Percentiles rank a stretch among this genome's conserved stretches.
Conservation (phyloP, 306 rosid genomes). For the Vigna unguiculata region DNA sequence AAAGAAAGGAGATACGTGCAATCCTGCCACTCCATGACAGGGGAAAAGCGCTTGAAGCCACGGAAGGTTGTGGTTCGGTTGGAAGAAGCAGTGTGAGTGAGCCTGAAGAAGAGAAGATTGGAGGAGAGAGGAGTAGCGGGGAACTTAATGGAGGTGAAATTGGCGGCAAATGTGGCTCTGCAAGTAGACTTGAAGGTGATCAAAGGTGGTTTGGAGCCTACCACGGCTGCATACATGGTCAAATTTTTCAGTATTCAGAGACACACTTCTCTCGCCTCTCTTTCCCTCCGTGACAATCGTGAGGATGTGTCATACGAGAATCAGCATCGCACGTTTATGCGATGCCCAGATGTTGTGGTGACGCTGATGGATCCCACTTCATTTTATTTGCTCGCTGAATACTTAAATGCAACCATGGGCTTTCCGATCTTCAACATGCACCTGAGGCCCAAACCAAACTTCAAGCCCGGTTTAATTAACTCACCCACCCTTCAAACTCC, state of each 20-base stretch:
- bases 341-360: background rate
- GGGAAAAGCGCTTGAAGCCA: slow-evolving; percentile 55
- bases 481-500: too few species aligned
- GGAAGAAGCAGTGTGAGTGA: slow-evolving; percentile 45
- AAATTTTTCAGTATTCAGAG: background rate
- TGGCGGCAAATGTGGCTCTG: slow-evolving; percentile 40
- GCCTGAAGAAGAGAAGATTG: slow-evolving; percentile 48
- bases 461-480: too few species aligned
- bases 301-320: background rate
- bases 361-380: slow-evolving; percentile 17
- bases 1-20: slow-evolving; percentile 65
- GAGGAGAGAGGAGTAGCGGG: slow-evolving; percentile 49
- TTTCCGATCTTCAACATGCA: background rate
- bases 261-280: background rate
- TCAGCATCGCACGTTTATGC: slow-evolving; percentile 25
- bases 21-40: slow-evolving; percentile 98
- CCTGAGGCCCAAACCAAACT: too few species aligned
- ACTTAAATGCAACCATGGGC: slow-evolving; percentile 18
- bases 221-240: slow-evolving; percentile 57
- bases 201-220: slow-evolving; percentile 32
- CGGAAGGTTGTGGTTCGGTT: slow-evolving; percentile 51
- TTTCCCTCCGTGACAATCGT: background rate
- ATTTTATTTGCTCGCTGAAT: background rate
- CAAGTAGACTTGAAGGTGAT: slow-evolving; percentile 27
- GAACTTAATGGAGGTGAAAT: slow-evolving; percentile 44